phyloP scores from a whole-genome alignment of 2,329 filamentous ascomycete species.

The Coleophoma cylindrospora region DNA sequence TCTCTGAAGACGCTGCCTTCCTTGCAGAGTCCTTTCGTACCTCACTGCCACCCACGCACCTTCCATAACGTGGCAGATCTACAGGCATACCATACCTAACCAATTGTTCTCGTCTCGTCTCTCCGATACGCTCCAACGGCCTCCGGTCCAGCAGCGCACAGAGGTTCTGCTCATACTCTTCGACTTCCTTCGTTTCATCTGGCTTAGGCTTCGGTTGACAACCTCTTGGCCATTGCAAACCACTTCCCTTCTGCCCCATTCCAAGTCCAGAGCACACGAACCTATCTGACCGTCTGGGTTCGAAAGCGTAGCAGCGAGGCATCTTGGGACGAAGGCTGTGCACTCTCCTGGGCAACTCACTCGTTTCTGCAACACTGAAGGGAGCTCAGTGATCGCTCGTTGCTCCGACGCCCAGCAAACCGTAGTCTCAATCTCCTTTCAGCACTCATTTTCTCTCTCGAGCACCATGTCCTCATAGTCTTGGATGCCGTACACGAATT shows the following conservation, averaged over 20 bases:
- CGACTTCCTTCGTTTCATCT: constrained; percentile 14
- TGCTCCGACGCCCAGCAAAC: constrained; percentile 7
- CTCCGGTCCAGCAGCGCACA: constrained; percentile 10
- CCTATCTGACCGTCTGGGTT: background rate
- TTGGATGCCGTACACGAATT: constrained; percentile 3
- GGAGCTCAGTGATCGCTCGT: background rate
- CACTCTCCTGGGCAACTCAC: background rate
- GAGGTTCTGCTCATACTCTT: constrained; percentile 3
- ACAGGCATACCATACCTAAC: constrained; percentile 8
- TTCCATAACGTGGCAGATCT: constrained; percentile 7
- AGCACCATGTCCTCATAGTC: constrained; percentile 18
- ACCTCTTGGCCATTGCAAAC: constrained; percentile 8
- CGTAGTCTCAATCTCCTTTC: constrained; percentile 4
- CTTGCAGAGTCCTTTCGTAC: constrained; percentile 2
- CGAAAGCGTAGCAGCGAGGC: background rate
- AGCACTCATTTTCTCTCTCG: background rate
- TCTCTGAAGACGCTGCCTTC: background rate
- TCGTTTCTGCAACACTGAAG: background rate
- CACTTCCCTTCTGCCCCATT: constrained; percentile 4
- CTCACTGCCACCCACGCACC: constrained; percentile 9
- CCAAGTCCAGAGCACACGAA: constrained; percentile 1
- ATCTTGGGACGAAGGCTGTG: background rate
- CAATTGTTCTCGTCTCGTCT: constrained; percentile 5
- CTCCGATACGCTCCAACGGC: constrained; percentile 12
- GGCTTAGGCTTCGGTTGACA: constrained; percentile 1